Evolutionary conservation across 148 eudicot genomes (phyloP), one percentile per base, ranked within the genome.

Genomic region (Dysphania ambrosioides): DNA sequence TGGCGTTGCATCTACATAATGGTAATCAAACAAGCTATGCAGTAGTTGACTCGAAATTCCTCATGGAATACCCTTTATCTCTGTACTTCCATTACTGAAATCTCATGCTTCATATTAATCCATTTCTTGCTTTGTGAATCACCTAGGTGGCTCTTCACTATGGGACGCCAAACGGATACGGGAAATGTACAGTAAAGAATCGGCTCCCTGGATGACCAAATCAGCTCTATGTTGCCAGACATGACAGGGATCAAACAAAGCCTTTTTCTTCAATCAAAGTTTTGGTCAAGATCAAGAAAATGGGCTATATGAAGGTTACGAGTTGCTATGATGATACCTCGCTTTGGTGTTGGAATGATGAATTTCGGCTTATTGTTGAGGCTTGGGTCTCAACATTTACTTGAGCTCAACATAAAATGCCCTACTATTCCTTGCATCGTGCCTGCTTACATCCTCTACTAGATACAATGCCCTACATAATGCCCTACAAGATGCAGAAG

Each of bases 351-450:
- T 53, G 82, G 82, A 66, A 63, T 80, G 36, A 65, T 70, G 71
- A 75, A 80, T 44, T 80, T 61, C 24, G 82, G 82, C n/a, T 70
- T 80, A 76, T 66, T 75, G n/a, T 58, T 80, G 55, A 78, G 75
- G 71, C 70, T 72, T 78, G 23, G 80, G 75, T 67, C 68, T 72
- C 41, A 55, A 72, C 56, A 51, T 78, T 30, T 78, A 71, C 71
- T 30, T 78, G 34, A 71, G 74, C 64, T 62, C 75, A 32, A 64
- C 70, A 61, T 63, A 53, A 42, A 78, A 71, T 36, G 75, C 75
- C 16, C n/a, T 78, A 19, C 49, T 71, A 15, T 72, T 65, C 32
- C 38, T 78, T 47, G 12, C 26, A 29, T 27, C 82, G 26, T 73
- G 78, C 18, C 35, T 79, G 63, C 53, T 74, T 19, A 59, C 78